phyloP scores from a whole-genome alignment of 441 rosid species.

The Pelargonium myrrhifolium region DNA sequence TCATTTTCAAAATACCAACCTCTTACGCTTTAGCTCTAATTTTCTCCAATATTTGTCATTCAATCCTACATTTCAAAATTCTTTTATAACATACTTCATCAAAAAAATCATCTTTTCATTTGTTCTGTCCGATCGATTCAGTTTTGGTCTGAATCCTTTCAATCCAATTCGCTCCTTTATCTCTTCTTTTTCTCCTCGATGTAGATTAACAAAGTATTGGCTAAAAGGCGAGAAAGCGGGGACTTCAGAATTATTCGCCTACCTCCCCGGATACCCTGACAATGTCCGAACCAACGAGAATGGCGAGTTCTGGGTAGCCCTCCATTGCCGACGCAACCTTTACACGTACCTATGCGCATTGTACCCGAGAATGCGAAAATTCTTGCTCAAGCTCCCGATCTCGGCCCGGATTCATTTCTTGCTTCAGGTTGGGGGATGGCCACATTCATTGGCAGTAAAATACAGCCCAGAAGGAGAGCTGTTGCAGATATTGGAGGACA shows the following conservation, averaged over 20 bases:
- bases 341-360: slow-evolving; percentile 33
- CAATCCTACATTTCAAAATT: too few species aligned
- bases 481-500: slow-evolving; percentile 61
- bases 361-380: slow-evolving; percentile 46
- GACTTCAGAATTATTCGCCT: slow-evolving; percentile 57
- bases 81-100: too few species aligned
- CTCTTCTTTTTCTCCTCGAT: not conserved
- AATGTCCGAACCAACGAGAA: slow-evolving; percentile 61
- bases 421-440: slow-evolving; percentile 42
- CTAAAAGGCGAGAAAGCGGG: slow-evolving; percentile 77
- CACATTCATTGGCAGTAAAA: slow-evolving; percentile 42
- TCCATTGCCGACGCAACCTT: slow-evolving; percentile 47
- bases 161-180: too few species aligned
- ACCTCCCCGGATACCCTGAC: slow-evolving; percentile 71
- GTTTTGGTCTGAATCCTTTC: too few species aligned
- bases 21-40: too few species aligned
- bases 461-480: slow-evolving; percentile 71
- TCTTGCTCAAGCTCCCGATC: slow-evolving; percentile 62
- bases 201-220: slow-evolving; percentile 66
- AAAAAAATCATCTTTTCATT: too few species aligned
- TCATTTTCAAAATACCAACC: too few species aligned
- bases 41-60: too few species aligned
- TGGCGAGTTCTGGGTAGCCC: slow-evolving; percentile 85
- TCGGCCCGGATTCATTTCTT: slow-evolving; percentile 40
- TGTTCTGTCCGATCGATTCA: too few species aligned